Evolutionary conservation across 2,329 filamentous ascomycete genomes (phyloP), one percentile per base, ranked within the genome.

Genomic region (Amphichorda felina): DNA sequence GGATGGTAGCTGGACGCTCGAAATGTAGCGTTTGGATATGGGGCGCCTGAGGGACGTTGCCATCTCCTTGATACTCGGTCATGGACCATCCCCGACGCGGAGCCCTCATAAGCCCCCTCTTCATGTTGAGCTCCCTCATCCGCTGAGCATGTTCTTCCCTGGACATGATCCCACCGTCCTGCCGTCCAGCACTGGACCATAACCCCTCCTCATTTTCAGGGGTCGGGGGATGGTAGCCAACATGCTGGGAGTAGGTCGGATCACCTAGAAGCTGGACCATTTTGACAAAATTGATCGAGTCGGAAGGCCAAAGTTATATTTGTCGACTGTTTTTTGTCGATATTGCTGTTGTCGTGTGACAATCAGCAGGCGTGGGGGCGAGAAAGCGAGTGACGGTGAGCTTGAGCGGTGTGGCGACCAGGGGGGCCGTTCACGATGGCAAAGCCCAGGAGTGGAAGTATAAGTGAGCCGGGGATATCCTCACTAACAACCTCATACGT

Each of bases 81-180:
- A 64, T 56, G 22, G 65, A 66, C 50, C 63, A 65, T 13, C 66
- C 63, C 28, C 66, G 58, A 29, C 63, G 54, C 2, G 66, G 64
- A 6, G 55, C 43, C 33, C 57, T 57, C 44, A 58, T 56, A 39
- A 51, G 39, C 13, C 48, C 50, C 22, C 56, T 55, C 44, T 56
- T 54, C 30, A 51, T 47, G 42, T 47, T 55, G 15, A 60, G 47
- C 36, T 66, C 61, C 38, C 50, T 55, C 37, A 57, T 50, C 41
- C 54, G 56, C 27, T 53, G 49, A 14, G 47, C 48, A 38, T 64
- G 57, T 35, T 68, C 65, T 38, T 68, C 63, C 21, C 57, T 50
- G 32, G 51, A 54, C 48, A 58, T 54, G 24, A 50, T 39, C 39
- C 50, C 38, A 40, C 33, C 17, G 40, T 49, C 26, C 37, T 6